Base-by-base conservation (phyloP, 768 basidiomycete species). In the Serendipita indica region DNA sequence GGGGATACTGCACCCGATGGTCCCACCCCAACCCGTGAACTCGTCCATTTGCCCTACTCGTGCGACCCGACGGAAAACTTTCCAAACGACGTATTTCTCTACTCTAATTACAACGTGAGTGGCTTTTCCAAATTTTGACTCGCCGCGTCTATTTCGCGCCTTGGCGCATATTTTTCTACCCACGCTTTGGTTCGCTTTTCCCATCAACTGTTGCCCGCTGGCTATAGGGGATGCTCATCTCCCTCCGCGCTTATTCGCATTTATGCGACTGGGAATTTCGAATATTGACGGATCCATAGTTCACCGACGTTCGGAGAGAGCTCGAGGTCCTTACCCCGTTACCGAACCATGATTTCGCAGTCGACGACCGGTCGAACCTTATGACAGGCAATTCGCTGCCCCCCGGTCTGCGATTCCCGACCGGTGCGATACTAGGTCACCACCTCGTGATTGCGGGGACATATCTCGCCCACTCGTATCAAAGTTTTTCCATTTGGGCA, bases 401-500 rank as follows among this genome's bases (percentile, higher is more conserved):
- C 20, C 94, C 96, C 0, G 94, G 94, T 12, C 80, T 98, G 41
- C 85, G 94, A 6, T 99, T 99, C 73, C 94, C 94, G 3, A 88
- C 91, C 0, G 94, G 93, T 18, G 89, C 90, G 32, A 83, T 97
- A 61, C 73, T 96, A 4, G 96, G 93, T 30, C 82, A 82, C 32
- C 83, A 91, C 69, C 79, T 99, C 67, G 86, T 99, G 69, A 84
- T 98, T 57, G 91, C 90, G 6, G 94, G 94, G 30, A 94, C 91
- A 18, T 96, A 96, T 67, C 84, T 99, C 60, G 90, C 93, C 0
- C 88, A 92, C 66, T 84, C 86, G 39, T 89, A 88, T 64, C 92
- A 94, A 66, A 89, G 89, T 27, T 99, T 92, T 70, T 92, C 91
- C 7, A 86, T 98, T 60, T 99, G 93, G 93, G 87, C 89, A 0